These are phyloP conservation scores for Dryadomyces sulphureus DNA, from an alignment of 2,329 filamentous ascomycete genomes.

Conservation along the genomic window DNA sequence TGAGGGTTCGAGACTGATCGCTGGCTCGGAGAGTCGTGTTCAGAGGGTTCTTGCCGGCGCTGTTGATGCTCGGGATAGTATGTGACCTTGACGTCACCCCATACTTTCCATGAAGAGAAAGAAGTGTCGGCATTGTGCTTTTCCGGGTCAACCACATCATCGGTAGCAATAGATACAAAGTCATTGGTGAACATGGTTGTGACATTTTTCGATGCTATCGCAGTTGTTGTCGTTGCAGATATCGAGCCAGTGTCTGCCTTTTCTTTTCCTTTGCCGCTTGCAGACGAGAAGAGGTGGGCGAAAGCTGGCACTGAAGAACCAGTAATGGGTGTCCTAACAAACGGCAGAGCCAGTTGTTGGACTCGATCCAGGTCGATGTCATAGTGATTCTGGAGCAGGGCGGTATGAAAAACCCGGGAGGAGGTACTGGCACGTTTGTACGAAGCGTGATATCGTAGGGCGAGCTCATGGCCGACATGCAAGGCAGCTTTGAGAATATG, in stretches of 20 bases:
- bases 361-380: conserved; percentile 67
- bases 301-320: conserved; percentile 20
- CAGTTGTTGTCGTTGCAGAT: background rate
- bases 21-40: conserved; percentile 4
- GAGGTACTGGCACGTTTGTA: conserved; percentile 60
- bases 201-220: conserved; percentile 22
- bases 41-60: conserved; percentile 11
- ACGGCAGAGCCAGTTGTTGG: conserved; percentile 68
- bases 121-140: conserved; percentile 16
- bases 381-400: conserved; percentile 73
- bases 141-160: conserved; percentile 24
- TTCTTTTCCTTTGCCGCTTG: conserved; percentile 56
- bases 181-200: conserved; percentile 67
- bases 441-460: conserved; percentile 83
- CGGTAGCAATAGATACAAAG: conserved; percentile 56
- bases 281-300: background rate
- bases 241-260: conserved; percentile 31
- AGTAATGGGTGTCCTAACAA: conserved; percentile 53
- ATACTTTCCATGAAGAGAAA: conserved; percentile 48
- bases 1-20: background rate
- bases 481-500: conserved; percentile 65
- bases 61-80: conserved; percentile 49
- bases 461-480: conserved; percentile 69
- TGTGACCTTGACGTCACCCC: conserved; percentile 64
- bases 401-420: conserved; percentile 51